Evolutionary conservation across 2,329 filamentous ascomycete genomes (phyloP), one percentile per base, ranked within the genome.

Genomic region (Phaeomoniella chlamydospora): DNA sequence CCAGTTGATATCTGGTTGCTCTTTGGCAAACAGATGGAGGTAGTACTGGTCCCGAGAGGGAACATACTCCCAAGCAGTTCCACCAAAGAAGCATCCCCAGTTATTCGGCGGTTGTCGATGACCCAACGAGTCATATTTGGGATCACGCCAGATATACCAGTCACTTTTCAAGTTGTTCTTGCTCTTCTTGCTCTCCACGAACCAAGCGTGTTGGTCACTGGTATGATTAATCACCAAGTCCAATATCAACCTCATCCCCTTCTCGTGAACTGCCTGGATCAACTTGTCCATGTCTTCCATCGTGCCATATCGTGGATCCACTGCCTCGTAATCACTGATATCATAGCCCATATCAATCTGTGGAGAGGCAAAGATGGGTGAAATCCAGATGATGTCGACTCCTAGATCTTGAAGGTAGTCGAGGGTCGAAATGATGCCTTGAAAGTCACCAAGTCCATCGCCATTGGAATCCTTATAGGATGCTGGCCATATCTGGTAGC

Each of bases 171-270:
- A 52, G 44, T 62, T 69, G 15, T 41, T 44, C 22, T 38, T 43
- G 41, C 37, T 29, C 29, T 37, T 44, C 19, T 40, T 66, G 1
- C 68, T 72, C 42, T 75, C 68, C 40, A 58, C 52, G 48, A 77
- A 77, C 73, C 72, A 74, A 19, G 55, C 50, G 46, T 74, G 70
- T 56, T 62, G 41, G 57, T 64, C 45, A 36, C 74, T 80, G 0
- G 80, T 85, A 51, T 88, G 81, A 45, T 86, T 88, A 41, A 86
- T 69, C 2, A 87, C 81, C 3, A 87, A 62, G 49, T 87, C 80
- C 39, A 86, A 67, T 38, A 87, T 74, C 9, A 86, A 56, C 44
- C 71, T 74, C 70, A 86, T 81, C 3, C 68, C 74, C 3, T 76
- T 65, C 12, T 65, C 54, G 40, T 80, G 75, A 29, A 71, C 66